These are phyloP conservation scores for Coemansia sp. DNA, from an alignment of 192 early-diverging fungal genomes.

Conservation along the genomic window DNA sequence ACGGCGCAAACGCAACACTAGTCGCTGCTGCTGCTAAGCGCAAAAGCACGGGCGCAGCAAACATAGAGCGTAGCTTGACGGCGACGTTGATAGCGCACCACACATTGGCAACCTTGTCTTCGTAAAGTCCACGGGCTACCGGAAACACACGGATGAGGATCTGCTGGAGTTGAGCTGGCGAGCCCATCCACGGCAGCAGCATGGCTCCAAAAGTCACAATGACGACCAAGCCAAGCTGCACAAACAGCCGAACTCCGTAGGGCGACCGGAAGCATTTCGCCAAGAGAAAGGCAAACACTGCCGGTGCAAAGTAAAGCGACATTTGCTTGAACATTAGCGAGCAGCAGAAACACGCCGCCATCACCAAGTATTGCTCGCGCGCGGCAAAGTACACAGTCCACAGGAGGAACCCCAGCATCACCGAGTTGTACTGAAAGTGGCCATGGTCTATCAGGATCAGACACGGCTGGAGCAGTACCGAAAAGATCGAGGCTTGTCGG, in stretches of 20 bases:
- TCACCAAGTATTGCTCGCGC: slow-evolving; percentile 63
- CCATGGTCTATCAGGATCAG: slow-evolving; percentile 95
- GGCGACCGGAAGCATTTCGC: slow-evolving; percentile 64
- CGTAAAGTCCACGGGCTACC: slow-evolving; percentile 89
- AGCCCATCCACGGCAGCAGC: slow-evolving; percentile 71
- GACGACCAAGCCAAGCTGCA: slow-evolving; percentile 75
- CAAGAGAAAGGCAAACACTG: slow-evolving; percentile 88
- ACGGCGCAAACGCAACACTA: slow-evolving; percentile 69
- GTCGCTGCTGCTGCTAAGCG: slow-evolving; percentile 72
- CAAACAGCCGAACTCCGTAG: slow-evolving; percentile 47
- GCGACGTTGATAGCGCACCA: slow-evolving; percentile 92
- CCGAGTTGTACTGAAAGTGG: slow-evolving; percentile 97
- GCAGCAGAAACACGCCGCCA: slow-evolving; percentile 80
- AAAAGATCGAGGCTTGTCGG: slow-evolving; percentile 52
- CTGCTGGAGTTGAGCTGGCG: slow-evolving; percentile 67
- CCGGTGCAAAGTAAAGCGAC: slow-evolving; percentile 91
- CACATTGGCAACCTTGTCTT: slow-evolving; percentile 98
- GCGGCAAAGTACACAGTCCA: slow-evolving; percentile 73
- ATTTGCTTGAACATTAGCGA: slow-evolving; percentile 95
- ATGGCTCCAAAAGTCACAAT: slow-evolving; percentile 66
- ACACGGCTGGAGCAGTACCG: slow-evolving; percentile 81
- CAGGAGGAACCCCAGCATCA: slow-evolving; percentile 93
- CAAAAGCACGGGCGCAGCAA: slow-evolving; percentile 62
- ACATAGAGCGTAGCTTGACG: slow-evolving; percentile 77
- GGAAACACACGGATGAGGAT: slow-evolving; percentile 88